Evolutionary conservation across 208 protist species (phyloP).

Genomic region (Chromosphaera perkinsii): DNA sequence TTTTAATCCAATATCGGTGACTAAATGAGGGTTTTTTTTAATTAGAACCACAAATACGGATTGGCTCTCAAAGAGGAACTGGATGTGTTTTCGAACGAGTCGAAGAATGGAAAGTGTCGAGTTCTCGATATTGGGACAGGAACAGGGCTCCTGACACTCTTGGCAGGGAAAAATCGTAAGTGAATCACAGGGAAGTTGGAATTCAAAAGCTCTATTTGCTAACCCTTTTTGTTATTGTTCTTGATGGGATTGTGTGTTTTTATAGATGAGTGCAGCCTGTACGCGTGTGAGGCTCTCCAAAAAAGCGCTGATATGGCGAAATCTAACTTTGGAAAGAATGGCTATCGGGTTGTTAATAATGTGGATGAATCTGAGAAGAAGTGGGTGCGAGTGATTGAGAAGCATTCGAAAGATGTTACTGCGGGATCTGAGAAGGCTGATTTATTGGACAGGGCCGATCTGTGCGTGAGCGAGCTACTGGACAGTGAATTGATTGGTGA

Average conservation of each 20-base stretch:
- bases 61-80: not conserved
- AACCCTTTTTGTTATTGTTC: too few relatives aligned
- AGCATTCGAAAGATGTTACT: conserved; percentile 20
- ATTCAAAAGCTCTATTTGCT: too few relatives aligned
- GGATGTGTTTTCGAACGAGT: not conserved
- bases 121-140: conserved; percentile 41
- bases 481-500: conserved; percentile 39
- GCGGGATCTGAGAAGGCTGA: conserved; percentile 6
- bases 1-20: not conserved
- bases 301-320: conserved; percentile 11
- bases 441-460: conserved; percentile 6
- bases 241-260: too few relatives aligned
- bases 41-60: not conserved
- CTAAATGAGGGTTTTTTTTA: too few relatives aligned
- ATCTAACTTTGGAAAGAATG: not conserved
- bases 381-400: too few relatives aligned
- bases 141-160: conserved; percentile 25
- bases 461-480: conserved; percentile 32
- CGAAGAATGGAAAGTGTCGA: not conserved
- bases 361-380: too few relatives aligned
- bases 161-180: conserved; percentile 19
- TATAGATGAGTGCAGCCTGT: conserved; percentile 15
- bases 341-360: conserved; percentile 5
- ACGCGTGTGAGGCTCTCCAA: conserved; percentile 26
- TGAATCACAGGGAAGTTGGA: too few relatives aligned